phyloP scores from a whole-genome alignment of 768 basidiomycete genomes.

The Stropharia rugosoannulata region DNA sequence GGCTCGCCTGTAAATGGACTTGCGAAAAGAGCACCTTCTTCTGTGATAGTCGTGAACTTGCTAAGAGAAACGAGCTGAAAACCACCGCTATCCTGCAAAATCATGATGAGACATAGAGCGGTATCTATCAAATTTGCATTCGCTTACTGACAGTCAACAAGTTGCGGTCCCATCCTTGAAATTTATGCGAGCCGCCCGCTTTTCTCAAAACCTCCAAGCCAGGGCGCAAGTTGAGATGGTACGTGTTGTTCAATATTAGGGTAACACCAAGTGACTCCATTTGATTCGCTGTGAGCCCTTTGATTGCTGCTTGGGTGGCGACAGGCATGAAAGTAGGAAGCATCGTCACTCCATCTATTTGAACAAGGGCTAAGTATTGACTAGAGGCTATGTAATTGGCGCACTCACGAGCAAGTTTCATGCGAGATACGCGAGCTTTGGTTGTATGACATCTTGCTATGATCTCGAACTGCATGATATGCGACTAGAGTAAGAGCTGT shows the following conservation, averaged over 20 bases:
- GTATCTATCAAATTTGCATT: neutral
- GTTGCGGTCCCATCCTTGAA: slow-evolving; percentile 88
- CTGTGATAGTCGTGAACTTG: slow-evolving; percentile 84
- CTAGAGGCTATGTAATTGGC: neutral
- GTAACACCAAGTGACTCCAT: slow-evolving; percentile 80
- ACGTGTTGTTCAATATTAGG: slow-evolving; percentile 87
- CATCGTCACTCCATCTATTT: slow-evolving; percentile 74
- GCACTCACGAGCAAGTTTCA: slow-evolving; percentile 76
- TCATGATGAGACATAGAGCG: neutral
- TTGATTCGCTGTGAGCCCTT: slow-evolving; percentile 85
- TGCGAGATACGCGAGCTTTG: slow-evolving; percentile 78
- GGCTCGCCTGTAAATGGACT: slow-evolving; percentile 87
- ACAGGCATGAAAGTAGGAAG: slow-evolving; percentile 94
- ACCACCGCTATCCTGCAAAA: slow-evolving; percentile 76
- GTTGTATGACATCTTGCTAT: slow-evolving; percentile 82
- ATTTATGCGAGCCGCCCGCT: slow-evolving; percentile 84
- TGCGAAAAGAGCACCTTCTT: slow-evolving; percentile 83
- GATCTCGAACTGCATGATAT: slow-evolving; percentile 77
- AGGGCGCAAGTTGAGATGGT: slow-evolving; percentile 86
- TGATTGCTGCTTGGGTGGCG: slow-evolving; percentile 90
- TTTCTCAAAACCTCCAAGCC: slow-evolving; percentile 71
- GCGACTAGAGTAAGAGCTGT: slow-evolving; percentile 13
- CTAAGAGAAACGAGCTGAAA: slow-evolving; percentile 85
- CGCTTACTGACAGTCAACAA: slow-evolving; percentile 65
- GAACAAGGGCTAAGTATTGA: neutral